Conservation (phyloP, 225 moss, liverwort and hornwort species). For the Physcomitrium patens region DNA sequence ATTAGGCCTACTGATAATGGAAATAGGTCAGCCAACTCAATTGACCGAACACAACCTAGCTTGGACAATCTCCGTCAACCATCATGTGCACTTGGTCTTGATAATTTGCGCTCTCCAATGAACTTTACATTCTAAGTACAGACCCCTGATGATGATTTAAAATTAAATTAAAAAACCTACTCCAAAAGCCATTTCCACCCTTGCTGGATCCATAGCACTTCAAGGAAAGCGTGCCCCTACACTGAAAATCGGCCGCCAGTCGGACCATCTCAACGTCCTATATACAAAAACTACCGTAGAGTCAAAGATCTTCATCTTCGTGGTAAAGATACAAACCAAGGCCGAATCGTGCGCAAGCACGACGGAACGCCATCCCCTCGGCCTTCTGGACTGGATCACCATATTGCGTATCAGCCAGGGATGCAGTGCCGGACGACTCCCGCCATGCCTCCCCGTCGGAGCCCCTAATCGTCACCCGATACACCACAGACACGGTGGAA, state of each 20-base stretch:
- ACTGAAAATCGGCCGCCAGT: neutral
- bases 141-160: no score
- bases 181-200: no score
- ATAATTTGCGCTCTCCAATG: neutral
- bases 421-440: constrained; percentile 83
- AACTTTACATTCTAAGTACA: no score
- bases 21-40: no score
- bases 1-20: no score
- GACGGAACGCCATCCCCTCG: constrained; percentile 92
- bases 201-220: no score
- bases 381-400: constrained; percentile 95
- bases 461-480: constrained; percentile 87
- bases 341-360: constrained; percentile 93
- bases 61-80: constrained; percentile 5
- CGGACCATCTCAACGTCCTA: no score
- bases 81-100: constrained; percentile 14
- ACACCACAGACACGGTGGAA: constrained; percentile 87
- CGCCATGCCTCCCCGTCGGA: constrained; percentile 92
- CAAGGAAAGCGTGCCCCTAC: constrained; percentile 14
- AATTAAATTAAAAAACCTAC: no score
- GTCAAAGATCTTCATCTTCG: constrained; percentile 67
- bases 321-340: constrained; percentile 95
- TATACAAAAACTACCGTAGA: constrained; percentile 2
- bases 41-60: constrained; percentile 12
- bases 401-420: constrained; percentile 60